Conservation (phyloP, 441 rosid species). For the Arabidopsis lyrata region DNA sequence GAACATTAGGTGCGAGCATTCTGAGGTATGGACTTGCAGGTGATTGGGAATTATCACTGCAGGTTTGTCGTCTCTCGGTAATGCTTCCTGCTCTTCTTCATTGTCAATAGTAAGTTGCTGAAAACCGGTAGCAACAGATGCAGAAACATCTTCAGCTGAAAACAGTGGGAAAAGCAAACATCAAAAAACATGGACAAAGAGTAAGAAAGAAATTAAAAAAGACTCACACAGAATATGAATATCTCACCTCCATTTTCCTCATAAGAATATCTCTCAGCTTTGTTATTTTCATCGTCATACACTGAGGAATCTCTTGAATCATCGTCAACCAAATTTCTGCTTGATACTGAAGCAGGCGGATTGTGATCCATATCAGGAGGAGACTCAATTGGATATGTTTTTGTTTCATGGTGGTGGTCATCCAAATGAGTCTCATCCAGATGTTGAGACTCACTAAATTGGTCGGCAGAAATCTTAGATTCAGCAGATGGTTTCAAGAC, state of each 20-base stretch:
- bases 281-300: constrained; percentile 58
- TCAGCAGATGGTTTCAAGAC: constrained; percentile 58
- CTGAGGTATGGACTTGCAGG: constrained; percentile 74
- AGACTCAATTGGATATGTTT: constrained; percentile 52
- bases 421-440: constrained; percentile 54
- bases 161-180: constrained; percentile 14
- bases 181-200: constrained; percentile 22
- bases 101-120: constrained; percentile 64
- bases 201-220: not conserved
- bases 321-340: constrained; percentile 59
- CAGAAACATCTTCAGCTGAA: constrained; percentile 68
- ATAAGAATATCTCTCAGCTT: constrained; percentile 60
- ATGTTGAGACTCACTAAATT: constrained; percentile 63
- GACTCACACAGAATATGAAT: not conserved
- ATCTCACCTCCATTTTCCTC: constrained; percentile 72
- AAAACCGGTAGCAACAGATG: constrained; percentile 59
- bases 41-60: constrained; percentile 86
- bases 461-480: constrained; percentile 52
- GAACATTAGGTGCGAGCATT: constrained; percentile 89
- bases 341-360: constrained; percentile 59
- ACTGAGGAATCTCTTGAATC: constrained; percentile 61
- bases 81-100: constrained; percentile 54
- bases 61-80: constrained; percentile 66
- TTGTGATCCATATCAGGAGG: constrained; percentile 46
- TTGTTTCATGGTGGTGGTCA: constrained; percentile 39